Conservation (phyloP, 2,329 filamentous ascomycete species). For the Gliomastix tumulicola region DNA sequence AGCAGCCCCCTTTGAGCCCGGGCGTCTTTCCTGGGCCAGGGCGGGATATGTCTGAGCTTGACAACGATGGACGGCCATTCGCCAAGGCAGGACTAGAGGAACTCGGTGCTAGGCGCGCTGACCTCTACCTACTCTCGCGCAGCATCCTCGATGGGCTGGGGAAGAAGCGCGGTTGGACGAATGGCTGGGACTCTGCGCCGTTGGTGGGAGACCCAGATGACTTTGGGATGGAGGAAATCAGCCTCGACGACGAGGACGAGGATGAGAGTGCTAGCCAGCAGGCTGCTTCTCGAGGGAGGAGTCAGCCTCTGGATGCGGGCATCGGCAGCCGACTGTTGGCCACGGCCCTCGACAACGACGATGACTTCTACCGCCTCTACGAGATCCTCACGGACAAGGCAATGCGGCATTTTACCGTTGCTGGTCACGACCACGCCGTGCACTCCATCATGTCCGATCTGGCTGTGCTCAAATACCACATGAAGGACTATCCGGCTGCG, state of each 20-base stretch:
- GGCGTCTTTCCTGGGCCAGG: constrained; percentile 43
- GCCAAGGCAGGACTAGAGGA: constrained; percentile 67
- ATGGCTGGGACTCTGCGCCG: constrained; percentile 63
- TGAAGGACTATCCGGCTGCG: constrained; percentile 67
- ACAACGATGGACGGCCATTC: too few relatives aligned
- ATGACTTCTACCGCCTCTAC: constrained; percentile 60
- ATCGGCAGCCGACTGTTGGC: constrained; percentile 44
- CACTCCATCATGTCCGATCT: constrained; percentile 77
- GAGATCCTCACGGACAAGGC: constrained; percentile 79
- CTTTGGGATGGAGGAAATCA: constrained; percentile 50
- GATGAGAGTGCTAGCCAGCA: constrained; percentile 1
- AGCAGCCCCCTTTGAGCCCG: constrained; percentile 37
- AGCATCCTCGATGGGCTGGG: constrained; percentile 73
- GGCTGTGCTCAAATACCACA: constrained; percentile 73
- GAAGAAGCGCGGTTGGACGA: constrained; percentile 64
- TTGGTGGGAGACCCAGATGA: constrained; percentile 36
- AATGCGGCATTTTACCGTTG: constrained; percentile 74
- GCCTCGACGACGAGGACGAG: constrained; percentile 35
- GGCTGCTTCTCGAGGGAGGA: constrained; percentile 3
- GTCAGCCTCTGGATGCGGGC: constrained; percentile 12
- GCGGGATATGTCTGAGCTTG: too few relatives aligned
- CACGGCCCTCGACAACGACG: constrained; percentile 52
- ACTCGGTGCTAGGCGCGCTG: constrained; percentile 73
- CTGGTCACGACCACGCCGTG: constrained; percentile 70
- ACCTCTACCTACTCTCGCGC: constrained; percentile 73